Base-by-base conservation (phyloP, 2,329 filamentous ascomycete genomes). In the Aspergillus jensenii region DNA sequence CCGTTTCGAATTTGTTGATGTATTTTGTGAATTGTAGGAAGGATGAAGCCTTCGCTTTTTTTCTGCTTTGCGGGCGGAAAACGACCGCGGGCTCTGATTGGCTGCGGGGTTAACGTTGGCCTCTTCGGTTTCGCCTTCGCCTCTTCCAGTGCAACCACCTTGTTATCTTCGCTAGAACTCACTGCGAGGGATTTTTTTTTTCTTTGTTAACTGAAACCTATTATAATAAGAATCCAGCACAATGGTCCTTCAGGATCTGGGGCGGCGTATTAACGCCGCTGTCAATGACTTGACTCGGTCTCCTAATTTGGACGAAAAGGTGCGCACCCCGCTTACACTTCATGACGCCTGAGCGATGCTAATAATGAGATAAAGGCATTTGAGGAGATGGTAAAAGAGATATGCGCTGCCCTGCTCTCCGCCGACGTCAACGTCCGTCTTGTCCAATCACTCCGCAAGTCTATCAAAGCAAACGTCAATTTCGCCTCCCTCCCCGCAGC, bases 221-320 rank as follows among this genome's bases (percentile, higher is more conserved):
- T 23, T 31, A 23, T 23, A 35, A 48, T 12, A 11, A 15, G 15
- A 41, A 21, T 12, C 19, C 17, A 17, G n/a, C 59, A 61, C 71
- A 74, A 99, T 99, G 95, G 95, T 99, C 84, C 90, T 99, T 73
- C 93, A 96, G 87, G 95, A 99, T 85, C 86, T 99, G 59, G 95
- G 95, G 69, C 92, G 93, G 83, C 95, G 95, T 80, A 98, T 99
- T 78, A 98, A 97, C 80, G 87, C 91, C 82, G 95, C 95, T 70
- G 90, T 99, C 80, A 90, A 88, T 63, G 93, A 97, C 80, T 84
- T 98, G 70, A 96, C 93, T 59, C 85, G 93, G 71, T 91, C 95
- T 58, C 90, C 87, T 65, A 97, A 96, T 72, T 86, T 98, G 67
- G 93, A 98, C 74, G 95, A 99, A 80, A 98, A 98, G 88, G 91